Percentiles rank a stretch among this genome's conserved stretches.
These are phyloP conservation scores for Lathyrus oleraceus DNA, from an alignment of 306 rosid genomes.

Conservation along the genomic window DNA sequence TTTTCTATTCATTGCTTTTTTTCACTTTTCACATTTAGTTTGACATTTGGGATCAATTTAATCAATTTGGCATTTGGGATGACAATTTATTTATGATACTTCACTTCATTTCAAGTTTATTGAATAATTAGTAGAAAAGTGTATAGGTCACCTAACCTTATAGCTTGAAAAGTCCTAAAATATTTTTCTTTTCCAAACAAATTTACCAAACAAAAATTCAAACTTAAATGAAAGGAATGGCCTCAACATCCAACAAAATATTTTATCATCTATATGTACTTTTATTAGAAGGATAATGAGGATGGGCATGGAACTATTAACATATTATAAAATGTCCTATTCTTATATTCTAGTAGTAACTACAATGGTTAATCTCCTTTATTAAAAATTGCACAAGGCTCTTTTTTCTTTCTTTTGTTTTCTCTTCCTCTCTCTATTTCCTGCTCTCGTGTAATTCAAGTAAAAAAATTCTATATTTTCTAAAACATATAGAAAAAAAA, in stretches of 20 bases:
- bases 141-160: not conserved
- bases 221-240: slow-evolving; percentile 28
- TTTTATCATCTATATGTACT: slow-evolving; percentile 20
- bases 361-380: slow-evolving; percentile 59
- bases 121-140: slow-evolving; percentile 15
- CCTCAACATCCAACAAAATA: slow-evolving; percentile 31
- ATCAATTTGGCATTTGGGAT: not conserved
- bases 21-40: not conserved
- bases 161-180: not conserved
- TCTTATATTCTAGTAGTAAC: slow-evolving; percentile 54
- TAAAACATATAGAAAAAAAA: slow-evolving; percentile 36
- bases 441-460: slow-evolving; percentile 41
- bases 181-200: slow-evolving; percentile 12
- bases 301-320: slow-evolving; percentile 58
- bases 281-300: slow-evolving; percentile 65
- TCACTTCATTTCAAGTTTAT: slow-evolving; percentile 13
- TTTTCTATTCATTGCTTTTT: too few species aligned
- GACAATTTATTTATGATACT: not conserved
- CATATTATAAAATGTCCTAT: slow-evolving; percentile 52
- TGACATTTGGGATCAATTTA: slow-evolving; percentile 15
- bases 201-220: slow-evolving; percentile 27
- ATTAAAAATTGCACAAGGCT: slow-evolving; percentile 62
- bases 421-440: slow-evolving; percentile 10
- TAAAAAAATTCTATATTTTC: slow-evolving; percentile 47
- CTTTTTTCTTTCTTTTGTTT: slow-evolving; percentile 2